A percentile compares a stretch with the other conserved stretches of the same genome.
phyloP scores from a whole-genome alignment of 495 filamentous ascomycete species.

The Aspergillus bertholletiae region DNA sequence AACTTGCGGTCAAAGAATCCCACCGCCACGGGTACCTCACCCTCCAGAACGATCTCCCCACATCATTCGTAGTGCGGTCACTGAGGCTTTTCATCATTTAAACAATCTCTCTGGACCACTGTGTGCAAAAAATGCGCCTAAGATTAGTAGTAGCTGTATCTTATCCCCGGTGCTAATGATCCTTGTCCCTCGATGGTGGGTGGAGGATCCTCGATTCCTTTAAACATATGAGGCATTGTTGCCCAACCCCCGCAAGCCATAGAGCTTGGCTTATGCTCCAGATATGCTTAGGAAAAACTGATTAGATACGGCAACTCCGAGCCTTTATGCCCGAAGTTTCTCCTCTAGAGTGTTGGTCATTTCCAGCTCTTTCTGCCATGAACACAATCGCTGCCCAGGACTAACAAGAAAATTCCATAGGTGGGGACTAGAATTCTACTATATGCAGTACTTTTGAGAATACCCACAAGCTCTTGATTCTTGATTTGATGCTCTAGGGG shows the following conservation, averaged over 20 bases:
- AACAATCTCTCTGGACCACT: neutral
- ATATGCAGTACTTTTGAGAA: neutral
- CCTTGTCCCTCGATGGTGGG: neutral
- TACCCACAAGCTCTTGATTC: neutral
- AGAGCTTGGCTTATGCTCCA: neutral
- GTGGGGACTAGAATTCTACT: neutral
- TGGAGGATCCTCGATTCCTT: neutral
- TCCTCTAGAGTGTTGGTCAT: neutral
- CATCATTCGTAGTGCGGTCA: neutral
- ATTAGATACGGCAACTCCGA: neutral
- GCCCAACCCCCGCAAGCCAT: constrained; percentile 14
- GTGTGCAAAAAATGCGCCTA: constrained; percentile 1
- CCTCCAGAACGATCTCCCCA: constrained; percentile 8
- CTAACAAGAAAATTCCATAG: neutral
- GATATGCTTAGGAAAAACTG: neutral
- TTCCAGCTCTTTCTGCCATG: neutral
- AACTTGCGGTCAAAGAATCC: constrained; percentile 17
- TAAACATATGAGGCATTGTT: constrained; percentile 4
- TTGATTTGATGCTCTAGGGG: neutral
- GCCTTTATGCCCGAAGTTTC: neutral
- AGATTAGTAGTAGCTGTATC: neutral
- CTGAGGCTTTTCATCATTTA: neutral
- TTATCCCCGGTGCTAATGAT: neutral
- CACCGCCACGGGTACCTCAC: constrained; percentile 7
- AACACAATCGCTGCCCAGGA: neutral